Evolutionary conservation across 305 asterid genomes (phyloP).

Genomic region (Fraxinus xanthoxyloides): DNA sequence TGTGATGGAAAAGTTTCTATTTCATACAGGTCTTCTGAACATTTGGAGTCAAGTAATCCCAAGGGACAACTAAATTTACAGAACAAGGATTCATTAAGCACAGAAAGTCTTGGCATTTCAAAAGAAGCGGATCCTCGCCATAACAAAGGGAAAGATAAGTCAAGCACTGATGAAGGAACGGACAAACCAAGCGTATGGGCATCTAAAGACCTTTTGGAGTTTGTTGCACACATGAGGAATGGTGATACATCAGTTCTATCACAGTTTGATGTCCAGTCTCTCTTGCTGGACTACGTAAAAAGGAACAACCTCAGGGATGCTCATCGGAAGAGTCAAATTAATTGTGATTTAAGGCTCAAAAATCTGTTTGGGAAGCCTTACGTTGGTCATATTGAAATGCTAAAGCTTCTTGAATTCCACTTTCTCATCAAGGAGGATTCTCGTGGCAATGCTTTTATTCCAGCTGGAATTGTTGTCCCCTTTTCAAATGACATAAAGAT

Average conservation of each 20-base stretch:
- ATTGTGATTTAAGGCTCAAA: slow-evolving; percentile 74
- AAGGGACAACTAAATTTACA: slow-evolving; percentile 27
- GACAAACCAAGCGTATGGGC: slow-evolving; percentile 41
- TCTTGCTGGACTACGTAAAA: slow-evolving; percentile 73
- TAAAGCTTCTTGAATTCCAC: slow-evolving; percentile 88
- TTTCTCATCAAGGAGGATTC: slow-evolving; percentile 59
- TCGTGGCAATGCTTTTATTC: slow-evolving; percentile 52
- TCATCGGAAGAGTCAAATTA: slow-evolving; percentile 64
- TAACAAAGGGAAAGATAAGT: slow-evolving; percentile 14
- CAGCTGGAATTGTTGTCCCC: slow-evolving; percentile 72
- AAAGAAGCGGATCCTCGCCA: slow-evolving; percentile 16
- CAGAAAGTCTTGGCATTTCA: slow-evolving; percentile 27
- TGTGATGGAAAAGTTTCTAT: slow-evolving; percentile 33
- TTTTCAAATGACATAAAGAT: slow-evolving; percentile 35
- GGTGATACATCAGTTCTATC: slow-evolving; percentile 63
- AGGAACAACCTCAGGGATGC: slow-evolving; percentile 80
- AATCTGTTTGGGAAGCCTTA: slow-evolving; percentile 78
- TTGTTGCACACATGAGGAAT: slow-evolving; percentile 72
- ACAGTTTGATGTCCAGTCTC: slow-evolving; percentile 68
- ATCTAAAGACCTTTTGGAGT: slow-evolving; percentile 56
- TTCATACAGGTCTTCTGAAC: slow-evolving; percentile 32
- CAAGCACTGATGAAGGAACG: slow-evolving; percentile 15
- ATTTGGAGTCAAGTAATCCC: slow-evolving; percentile 42
- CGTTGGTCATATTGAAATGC: slow-evolving; percentile 86
- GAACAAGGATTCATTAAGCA: slow-evolving; percentile 30